These are phyloP conservation scores for Prunus campanulata DNA, from an alignment of 306 rosid species.

Conservation along the genomic window DNA sequence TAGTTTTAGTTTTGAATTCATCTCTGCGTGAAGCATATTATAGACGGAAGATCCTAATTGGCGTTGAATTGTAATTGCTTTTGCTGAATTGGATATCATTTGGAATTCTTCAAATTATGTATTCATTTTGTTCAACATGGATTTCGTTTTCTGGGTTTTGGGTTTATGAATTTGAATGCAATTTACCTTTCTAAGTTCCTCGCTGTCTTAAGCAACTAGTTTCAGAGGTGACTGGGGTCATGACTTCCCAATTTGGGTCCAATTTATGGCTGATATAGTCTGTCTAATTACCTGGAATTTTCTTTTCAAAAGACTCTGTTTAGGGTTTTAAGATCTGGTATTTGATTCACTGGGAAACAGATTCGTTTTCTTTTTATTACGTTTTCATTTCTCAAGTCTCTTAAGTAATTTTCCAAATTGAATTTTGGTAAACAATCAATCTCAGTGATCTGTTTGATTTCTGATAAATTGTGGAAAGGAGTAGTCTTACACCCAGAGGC, in stretches of 20 bases:
- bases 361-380: neutral
- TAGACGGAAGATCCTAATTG: neutral
- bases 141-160: slow-evolving; percentile 19
- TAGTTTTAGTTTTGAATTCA: neutral
- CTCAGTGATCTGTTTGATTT: neutral
- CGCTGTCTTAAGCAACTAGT: neutral
- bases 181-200: neutral
- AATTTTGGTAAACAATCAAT: neutral
- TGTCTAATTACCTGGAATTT: slow-evolving; percentile 1
- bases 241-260: slow-evolving; percentile 17
- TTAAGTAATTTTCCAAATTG: neutral
- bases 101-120: slow-evolving; percentile 1
- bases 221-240: slow-evolving; percentile 18
- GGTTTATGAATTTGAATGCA: slow-evolving; percentile 15
- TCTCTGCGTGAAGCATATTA: neutral
- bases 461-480: neutral
- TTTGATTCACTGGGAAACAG: neutral
- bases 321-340: slow-evolving; percentile 6
- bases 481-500: neutral
- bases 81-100: slow-evolving; percentile 15
- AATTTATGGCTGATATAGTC: slow-evolving; percentile 11
- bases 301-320: slow-evolving; percentile 9
- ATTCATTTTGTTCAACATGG: neutral
- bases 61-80: slow-evolving; percentile 8
- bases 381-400: neutral